phyloP scores from a whole-genome alignment of 192 early-diverging fungal species.

The Lunasporangiospora selenospora region DNA sequence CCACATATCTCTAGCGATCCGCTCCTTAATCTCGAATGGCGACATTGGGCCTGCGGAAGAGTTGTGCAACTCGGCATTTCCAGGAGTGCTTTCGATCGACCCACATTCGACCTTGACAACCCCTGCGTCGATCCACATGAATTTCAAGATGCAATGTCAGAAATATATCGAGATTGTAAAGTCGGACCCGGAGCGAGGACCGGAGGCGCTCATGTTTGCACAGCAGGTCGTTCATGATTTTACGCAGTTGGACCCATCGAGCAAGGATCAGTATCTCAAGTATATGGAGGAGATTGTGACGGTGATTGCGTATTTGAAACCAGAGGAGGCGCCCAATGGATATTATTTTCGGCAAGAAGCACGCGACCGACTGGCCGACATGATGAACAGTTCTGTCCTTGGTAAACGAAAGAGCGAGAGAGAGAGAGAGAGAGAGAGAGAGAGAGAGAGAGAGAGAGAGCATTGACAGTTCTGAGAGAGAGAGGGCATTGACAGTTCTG shows the following conservation, averaged over 20 bases:
- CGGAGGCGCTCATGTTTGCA: constrained; percentile 67
- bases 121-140: constrained; percentile 52
- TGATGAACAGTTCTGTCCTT: constrained; percentile 69
- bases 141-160: constrained; percentile 69
- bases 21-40: constrained; percentile 52
- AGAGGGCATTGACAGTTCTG: background rate
- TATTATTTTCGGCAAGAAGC: constrained; percentile 58
- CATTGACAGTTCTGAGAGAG: background rate
- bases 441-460: background rate
- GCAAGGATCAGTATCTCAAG: constrained; percentile 48
- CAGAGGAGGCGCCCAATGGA: constrained; percentile 59
- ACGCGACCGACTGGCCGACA: constrained; percentile 64
- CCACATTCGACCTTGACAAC: constrained; percentile 42
- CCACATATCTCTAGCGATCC: constrained; percentile 46
- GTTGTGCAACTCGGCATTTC: constrained; percentile 46
- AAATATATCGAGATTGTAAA: constrained; percentile 68
- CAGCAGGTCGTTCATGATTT: constrained; percentile 59
- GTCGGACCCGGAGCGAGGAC: constrained; percentile 27
- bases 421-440: background rate
- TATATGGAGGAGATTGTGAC: constrained; percentile 57
- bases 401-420: constrained; percentile 41
- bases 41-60: constrained; percentile 46
- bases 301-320: constrained; percentile 69
- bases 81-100: constrained; percentile 42
- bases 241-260: constrained; percentile 18